Evolutionary conservation across 352 stramenopile genomes (phyloP), one percentile per base, ranked within the genome.

Genomic region (Pythium volutum): DNA sequence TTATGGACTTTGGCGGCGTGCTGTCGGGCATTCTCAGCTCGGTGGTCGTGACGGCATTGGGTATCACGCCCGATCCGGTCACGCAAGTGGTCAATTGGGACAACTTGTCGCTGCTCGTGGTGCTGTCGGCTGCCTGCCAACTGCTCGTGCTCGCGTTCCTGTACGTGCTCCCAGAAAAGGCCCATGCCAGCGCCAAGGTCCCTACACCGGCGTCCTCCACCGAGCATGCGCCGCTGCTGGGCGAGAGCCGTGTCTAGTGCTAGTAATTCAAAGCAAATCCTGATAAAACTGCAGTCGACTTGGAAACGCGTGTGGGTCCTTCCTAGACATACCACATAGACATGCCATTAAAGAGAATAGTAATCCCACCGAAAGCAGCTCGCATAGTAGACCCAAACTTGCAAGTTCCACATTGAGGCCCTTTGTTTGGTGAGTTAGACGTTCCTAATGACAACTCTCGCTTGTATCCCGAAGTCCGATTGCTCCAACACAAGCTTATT

Each of bases 1-100:
- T 91, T 59, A 93, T 93, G 81, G 82, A 93, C 70, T 91, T 93
- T 68, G 84, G 84, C 16, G 84, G 82, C 26, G 81, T 92, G 26
- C 58, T 91, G 2, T 91, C 81, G 4, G 79, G 81, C 10, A 51
- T 93, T 15, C 61, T 89, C 14, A 82, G 74, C 15, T 85, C 84
- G 10, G 39, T 75, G 1, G 36, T 90, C 27, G 79, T 91, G 34
- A 74, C 69, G 15, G 51, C 66, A 16, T 52, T 93, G 9, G 84
- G 82, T 0, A 91, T 93, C 27, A 72, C 80, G 2, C 64, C 74
- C 0, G 77, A 93, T 45, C 65, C 79, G 0, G 54, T 66, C 12
- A 87, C 84, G 9, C 74, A 87, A 25, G 22, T 66, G 46, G 63
- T 93, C 12, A 71, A 88, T 58, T 93, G 81, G 80, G 68, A 69